Base-by-base conservation (phyloP, 768 basidiomycete genomes). In the Vararia minispora region DNA sequence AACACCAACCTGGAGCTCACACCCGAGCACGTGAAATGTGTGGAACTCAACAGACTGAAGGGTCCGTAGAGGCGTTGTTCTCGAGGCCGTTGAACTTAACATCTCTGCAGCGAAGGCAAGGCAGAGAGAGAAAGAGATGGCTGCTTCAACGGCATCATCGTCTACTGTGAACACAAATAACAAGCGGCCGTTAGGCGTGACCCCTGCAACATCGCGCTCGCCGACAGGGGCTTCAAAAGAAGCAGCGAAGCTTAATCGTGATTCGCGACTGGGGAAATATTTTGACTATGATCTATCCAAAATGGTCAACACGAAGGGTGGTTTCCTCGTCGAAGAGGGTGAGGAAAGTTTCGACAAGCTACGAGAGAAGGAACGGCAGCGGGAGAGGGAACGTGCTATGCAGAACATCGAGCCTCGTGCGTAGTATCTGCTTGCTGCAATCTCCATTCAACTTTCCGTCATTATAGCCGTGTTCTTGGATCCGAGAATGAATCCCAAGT, bases 281-380 rank as follows among this genome's bases (percentile, higher is more conserved):
- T 94, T 94, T 48, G 94, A 98, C 48, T 98, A 95, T 74, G 92
- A 97, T 57, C 60, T 97, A 11, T 85, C 85, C 10, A 97, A 95
- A 67, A 86, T 97, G 79, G 81, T 90, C 53, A 97, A 99, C 57
- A 82, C 90, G 6, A 85, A 91, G 56, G 95, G 94, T 35, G 95
- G 95, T 1, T 99, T 97, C 58, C 60, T 99, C 52, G 68, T 94
- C 5, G 87, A 94, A 46, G 91, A 94, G 30, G 79, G 75, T n/a
- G 75, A 77, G 47, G 83, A 85, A 45, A 69, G 76, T 2, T 79
- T 87, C 50, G 87, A 86, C 41, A 79, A 83, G 18, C 59, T 77
- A 43, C 66, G 76, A 33, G 61, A 77, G 45, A 84, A 82, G 56
- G 83, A 91, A 60, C 81, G 79, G 49, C 79, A 85, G 56, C 64